phyloP scores from a whole-genome alignment of 495 filamentous ascomycete species.

The Daldinia concentrica region DNA sequence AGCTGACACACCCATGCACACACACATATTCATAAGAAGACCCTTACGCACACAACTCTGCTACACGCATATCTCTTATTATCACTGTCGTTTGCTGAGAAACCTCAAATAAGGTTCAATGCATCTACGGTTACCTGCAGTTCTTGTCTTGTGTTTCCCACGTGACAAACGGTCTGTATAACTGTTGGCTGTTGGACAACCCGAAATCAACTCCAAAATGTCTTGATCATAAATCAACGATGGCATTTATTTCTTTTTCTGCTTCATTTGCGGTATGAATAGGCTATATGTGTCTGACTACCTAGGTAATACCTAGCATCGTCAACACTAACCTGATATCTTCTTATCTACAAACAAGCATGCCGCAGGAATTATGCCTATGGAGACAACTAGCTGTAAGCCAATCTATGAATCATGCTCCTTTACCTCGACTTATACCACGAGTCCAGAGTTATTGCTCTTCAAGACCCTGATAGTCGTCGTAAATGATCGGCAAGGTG shows the following conservation, averaged over 20 bases:
- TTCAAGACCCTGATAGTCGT: constrained; percentile 13
- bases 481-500: constrained; percentile 26
- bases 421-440: background rate
- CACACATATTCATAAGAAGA: constrained; percentile 5
- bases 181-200: constrained; percentile 27
- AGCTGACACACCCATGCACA: background rate
- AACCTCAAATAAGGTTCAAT: constrained; percentile 48
- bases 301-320: background rate
- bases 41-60: constrained; percentile 10
- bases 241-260: background rate
- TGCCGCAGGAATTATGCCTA: background rate
- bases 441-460: background rate
- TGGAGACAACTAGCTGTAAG: background rate
- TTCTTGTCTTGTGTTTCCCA: constrained; percentile 48
- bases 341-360: constrained; percentile 13
- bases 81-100: constrained; percentile 46
- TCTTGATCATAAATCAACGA: constrained; percentile 21
- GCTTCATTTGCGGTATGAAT: background rate
- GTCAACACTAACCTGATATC: background rate
- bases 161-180: constrained; percentile 48
- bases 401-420: background rate
- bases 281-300: background rate
- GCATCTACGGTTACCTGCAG: constrained; percentile 47
- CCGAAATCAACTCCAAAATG: constrained; percentile 19
- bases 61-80: background rate